A percentile compares a stretch with the other conserved stretches of the same genome.
phyloP scores from a whole-genome alignment of 768 basidiomycete genomes.

The Psilocybe sp. region DNA sequence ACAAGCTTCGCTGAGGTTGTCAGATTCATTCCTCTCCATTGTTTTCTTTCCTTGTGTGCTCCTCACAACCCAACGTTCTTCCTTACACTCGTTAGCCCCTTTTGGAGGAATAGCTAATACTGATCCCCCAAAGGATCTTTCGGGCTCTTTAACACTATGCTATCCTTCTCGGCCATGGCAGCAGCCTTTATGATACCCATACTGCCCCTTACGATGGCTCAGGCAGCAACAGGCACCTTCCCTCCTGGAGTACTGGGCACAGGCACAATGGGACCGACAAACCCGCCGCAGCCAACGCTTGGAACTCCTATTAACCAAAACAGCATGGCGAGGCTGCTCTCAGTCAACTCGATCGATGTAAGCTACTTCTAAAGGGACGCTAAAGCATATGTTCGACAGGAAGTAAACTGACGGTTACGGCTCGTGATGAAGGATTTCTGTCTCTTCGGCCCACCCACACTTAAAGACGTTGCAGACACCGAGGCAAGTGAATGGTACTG shows the following conservation, averaged over 20 bases:
- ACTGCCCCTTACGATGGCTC: background rate
- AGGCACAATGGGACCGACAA: conserved; percentile 37
- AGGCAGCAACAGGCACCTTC: conserved; percentile 9
- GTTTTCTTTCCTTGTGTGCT: background rate
- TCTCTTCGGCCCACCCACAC: conserved; percentile 37
- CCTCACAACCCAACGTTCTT: background rate
- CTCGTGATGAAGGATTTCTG: conserved; percentile 34
- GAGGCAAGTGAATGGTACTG: conserved; percentile 24
- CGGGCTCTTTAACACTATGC: too few relatives aligned
- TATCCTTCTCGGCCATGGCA: too few relatives aligned
- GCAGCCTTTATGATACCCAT: background rate
- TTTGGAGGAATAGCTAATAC: too few relatives aligned
- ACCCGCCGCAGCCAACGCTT: conserved; percentile 36
- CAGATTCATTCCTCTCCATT: background rate
- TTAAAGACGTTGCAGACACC: conserved; percentile 31
- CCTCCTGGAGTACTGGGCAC: conserved; percentile 38
- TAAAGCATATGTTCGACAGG: too few relatives aligned
- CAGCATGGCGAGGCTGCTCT: conserved; percentile 35
- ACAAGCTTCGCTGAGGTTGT: background rate
- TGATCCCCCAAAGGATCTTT: too few relatives aligned
- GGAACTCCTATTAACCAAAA: conserved; percentile 40
- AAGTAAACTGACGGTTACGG: background rate
- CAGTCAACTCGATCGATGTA: conserved; percentile 40
- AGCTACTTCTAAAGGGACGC: background rate
- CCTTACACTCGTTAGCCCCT: too few relatives aligned